A percentile compares a stretch with the other conserved stretches of the same genome.
These are phyloP conservation scores for Poa pratensis DNA, from an alignment of 176 grass and related monocot genomes.

Conservation along the genomic window DNA sequence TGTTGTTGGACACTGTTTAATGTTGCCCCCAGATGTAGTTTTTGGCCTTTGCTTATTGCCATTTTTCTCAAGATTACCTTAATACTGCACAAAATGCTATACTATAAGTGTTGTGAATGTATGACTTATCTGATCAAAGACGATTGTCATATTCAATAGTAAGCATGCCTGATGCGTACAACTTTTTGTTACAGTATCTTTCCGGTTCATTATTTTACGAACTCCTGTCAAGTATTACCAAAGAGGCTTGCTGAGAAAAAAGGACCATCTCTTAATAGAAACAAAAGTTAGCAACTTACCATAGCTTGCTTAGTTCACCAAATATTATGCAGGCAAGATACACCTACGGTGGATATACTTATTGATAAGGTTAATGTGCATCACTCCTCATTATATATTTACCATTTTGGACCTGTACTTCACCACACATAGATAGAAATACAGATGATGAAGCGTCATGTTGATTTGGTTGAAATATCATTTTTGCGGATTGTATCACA, in stretches of 20 bases:
- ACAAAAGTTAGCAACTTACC: neutral
- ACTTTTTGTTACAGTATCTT: neutral
- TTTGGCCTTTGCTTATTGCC: slow-evolving; percentile 12
- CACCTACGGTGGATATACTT: neutral
- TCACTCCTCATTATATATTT: neutral
- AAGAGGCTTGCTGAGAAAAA: neutral
- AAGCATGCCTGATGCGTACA: neutral
- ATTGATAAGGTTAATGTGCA: neutral
- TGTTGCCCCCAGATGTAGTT: neutral
- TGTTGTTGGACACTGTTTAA: neutral
- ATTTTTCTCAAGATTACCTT: slow-evolving; percentile 2
- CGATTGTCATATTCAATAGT: neutral
- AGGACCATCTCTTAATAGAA: slow-evolving; percentile 4
- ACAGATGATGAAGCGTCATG: neutral
- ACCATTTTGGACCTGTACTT: neutral
- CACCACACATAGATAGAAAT: neutral
- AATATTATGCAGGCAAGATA: neutral
- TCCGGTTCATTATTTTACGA: neutral
- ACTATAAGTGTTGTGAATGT: slow-evolving; percentile 12
- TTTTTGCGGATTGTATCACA: neutral
- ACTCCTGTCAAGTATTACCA: slow-evolving; percentile 8
- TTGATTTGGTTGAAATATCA: slow-evolving; percentile 15
- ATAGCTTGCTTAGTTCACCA: neutral
- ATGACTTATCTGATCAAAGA: slow-evolving; percentile 3
- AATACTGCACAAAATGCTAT: neutral